Base-by-base conservation (phyloP, 2,329 filamentous ascomycete genomes). In the Colletotrichum melonis region DNA sequence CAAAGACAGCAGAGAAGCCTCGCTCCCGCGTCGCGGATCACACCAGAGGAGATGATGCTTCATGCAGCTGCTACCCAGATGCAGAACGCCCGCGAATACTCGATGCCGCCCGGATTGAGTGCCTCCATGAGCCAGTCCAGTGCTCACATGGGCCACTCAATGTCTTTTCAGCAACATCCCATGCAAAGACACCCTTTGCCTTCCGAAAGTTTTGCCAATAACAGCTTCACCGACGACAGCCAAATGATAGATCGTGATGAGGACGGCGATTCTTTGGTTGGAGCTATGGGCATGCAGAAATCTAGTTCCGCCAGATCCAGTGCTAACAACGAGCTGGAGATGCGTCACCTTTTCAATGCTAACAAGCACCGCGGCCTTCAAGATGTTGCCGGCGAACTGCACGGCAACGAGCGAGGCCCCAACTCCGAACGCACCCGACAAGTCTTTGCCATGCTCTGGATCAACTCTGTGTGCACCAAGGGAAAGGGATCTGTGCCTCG, bases 371-470 rank as follows among this genome's bases (percentile, higher is more conserved):
- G 93, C 38, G 88, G 83, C 35, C 82, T 96, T 30, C 89, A 91
- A 76, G 93, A 95, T 9, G 92, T 96, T 19, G 94, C 94, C 3
- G 86, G 88, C 42, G 93, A 95, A 81, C 88, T 95, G 30, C 93
- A 95, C 76, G 92, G 92, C 57, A 95, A 94, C 77, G 94, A 96
- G 80, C 88, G 93, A 66, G 94, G 93, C 0, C 93, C 94, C 14
- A 93, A 94, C 80, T 94, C 94, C 1, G 94, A 97, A 82, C 91
- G 95, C 78, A 93, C 93, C 28, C 93, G 95, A 74, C 94, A 97
- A 80, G 90, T 97, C 9, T 97, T 97, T 84, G 94, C 94, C 26
- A 96, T 97, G 93, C 87, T 96, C 63, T 97, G 94, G 94, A 91
- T 96, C 77, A 92, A 92, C 78, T 88, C 89, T 64, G 91, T 93